A percentile compares a stretch with the other conserved stretches of the same genome.
Conservation (phyloP, 2,329 filamentous ascomycete genomes). For the Epichloe sp. region DNA sequence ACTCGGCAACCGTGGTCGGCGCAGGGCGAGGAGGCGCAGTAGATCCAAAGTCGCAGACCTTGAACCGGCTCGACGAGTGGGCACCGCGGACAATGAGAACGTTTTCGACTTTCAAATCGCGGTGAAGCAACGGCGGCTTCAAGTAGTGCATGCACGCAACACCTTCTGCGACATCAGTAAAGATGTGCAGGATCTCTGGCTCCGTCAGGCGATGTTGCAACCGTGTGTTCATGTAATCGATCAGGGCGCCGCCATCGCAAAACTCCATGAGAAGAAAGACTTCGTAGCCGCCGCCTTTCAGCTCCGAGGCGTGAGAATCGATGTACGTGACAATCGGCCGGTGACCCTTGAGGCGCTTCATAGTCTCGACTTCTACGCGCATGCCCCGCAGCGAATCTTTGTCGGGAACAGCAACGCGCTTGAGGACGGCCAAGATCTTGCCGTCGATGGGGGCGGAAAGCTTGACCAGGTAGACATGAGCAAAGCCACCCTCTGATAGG, state of each 20-base stretch:
- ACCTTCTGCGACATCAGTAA: slow-evolving; percentile 88
- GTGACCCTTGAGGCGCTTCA: slow-evolving; percentile 98
- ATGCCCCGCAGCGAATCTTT: slow-evolving; percentile 90
- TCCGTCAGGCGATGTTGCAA: slow-evolving; percentile 93
- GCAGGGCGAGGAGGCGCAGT: slow-evolving; percentile 73
- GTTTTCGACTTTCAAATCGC: slow-evolving; percentile 96
- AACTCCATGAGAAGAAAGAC: slow-evolving; percentile 98
- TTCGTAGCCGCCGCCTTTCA: slow-evolving; percentile 88
- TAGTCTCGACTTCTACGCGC: slow-evolving; percentile 97
- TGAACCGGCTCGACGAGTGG: slow-evolving; percentile 62
- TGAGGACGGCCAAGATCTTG: slow-evolving; percentile 72
- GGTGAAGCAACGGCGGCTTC: slow-evolving; percentile 80
- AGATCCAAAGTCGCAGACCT: slow-evolving; percentile 96
- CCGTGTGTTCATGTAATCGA: slow-evolving; percentile 99
- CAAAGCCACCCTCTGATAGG: slow-evolving; percentile 94
- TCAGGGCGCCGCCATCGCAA: slow-evolving; percentile 86
- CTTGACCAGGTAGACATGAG: slow-evolving; percentile 94
- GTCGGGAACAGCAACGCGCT: slow-evolving; percentile 91
- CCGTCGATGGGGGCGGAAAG: slow-evolving; percentile 66
- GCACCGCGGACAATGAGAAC: slow-evolving; percentile 69
- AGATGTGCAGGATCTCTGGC: slow-evolving; percentile 94
- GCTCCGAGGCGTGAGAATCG: slow-evolving; percentile 91
- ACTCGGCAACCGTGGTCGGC: slow-evolving; percentile 76
- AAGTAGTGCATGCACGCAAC: slow-evolving; percentile 99
- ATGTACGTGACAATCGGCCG: slow-evolving; percentile 94